These are phyloP conservation scores for Isoetes taiwanensis DNA, from an alignment of 75 land plant species.

Conservation along the genomic window DNA sequence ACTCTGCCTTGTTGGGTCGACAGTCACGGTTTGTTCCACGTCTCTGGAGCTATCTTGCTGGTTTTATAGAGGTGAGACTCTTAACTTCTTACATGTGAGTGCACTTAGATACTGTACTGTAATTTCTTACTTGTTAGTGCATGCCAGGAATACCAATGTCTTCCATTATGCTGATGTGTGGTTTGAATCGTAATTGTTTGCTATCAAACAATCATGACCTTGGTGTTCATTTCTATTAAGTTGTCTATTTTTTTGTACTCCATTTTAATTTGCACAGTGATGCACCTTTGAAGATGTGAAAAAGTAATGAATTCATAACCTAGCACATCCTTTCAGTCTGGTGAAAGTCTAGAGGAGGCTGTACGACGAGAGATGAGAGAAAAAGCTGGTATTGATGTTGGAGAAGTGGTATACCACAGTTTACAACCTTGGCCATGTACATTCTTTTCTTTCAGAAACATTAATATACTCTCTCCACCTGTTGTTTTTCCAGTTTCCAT, in stretches of 20 bases:
- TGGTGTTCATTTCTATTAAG: too few species aligned
- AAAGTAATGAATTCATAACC: not conserved
- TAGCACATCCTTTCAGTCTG: constrained; percentile 39
- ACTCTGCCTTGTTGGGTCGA: constrained; percentile 65
- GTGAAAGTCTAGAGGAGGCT: constrained; percentile 94
- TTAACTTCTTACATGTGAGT: too few species aligned
- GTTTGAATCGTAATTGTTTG: not conserved
- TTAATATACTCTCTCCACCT: too few species aligned
- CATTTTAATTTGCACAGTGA: constrained; percentile 1
- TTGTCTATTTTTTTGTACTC: too few species aligned
- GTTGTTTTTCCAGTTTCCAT: too few species aligned
- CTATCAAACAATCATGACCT: too few species aligned
- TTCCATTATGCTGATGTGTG: not conserved
- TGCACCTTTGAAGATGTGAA: not conserved
- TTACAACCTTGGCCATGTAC: constrained; percentile 99
- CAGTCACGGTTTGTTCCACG: constrained; percentile 80
- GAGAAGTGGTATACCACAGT: constrained; percentile 78
- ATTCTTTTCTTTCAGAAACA: too few species aligned
- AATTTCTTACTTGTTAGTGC: too few species aligned
- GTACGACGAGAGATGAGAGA: constrained; percentile 89
- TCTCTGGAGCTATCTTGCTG: constrained; percentile 99
- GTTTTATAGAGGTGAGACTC: constrained; percentile 74
- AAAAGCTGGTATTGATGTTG: constrained; percentile 93
- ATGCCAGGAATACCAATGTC: not conserved
- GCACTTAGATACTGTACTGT: too few species aligned